These are phyloP conservation scores for Patellifolia procumbens DNA, from an alignment of 179 eudicot genomes.

Conservation along the genomic window DNA sequence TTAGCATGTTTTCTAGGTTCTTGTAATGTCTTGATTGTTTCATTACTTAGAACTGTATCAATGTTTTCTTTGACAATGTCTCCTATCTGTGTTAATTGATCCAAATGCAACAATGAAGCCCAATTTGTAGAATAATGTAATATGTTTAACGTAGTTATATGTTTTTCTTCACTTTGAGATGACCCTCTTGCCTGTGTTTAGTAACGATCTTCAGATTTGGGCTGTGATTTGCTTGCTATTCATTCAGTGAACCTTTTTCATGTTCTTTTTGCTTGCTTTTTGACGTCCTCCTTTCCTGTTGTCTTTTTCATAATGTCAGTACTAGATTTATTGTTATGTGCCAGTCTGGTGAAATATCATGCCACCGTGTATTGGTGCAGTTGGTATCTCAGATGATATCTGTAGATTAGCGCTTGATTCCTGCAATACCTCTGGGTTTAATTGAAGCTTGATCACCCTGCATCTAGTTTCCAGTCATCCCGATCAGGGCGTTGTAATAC, in stretches of 20 bases:
- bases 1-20: too few species aligned
- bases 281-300: not conserved
- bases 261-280: too few species aligned
- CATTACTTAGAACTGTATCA: not conserved
- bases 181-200: not conserved
- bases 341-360: not conserved
- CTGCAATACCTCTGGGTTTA: not conserved
- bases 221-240: not conserved
- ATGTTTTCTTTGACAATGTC: not conserved
- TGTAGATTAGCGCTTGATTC: not conserved
- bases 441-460: not conserved
- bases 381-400: not conserved
- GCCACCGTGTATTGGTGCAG: not conserved
- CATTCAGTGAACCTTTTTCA: not conserved
- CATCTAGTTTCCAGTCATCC: not conserved
- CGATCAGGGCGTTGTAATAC: not conserved
- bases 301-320: not conserved
- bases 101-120: not conserved
- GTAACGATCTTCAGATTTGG: not conserved
- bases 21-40: not conserved
- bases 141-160: not conserved
- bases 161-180: not conserved
- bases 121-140: not conserved
- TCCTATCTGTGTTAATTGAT: not conserved
- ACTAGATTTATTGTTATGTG: not conserved